Base-by-base conservation (phyloP, 208 protist species). In the Kentomonas sorsogonicus region DNA sequence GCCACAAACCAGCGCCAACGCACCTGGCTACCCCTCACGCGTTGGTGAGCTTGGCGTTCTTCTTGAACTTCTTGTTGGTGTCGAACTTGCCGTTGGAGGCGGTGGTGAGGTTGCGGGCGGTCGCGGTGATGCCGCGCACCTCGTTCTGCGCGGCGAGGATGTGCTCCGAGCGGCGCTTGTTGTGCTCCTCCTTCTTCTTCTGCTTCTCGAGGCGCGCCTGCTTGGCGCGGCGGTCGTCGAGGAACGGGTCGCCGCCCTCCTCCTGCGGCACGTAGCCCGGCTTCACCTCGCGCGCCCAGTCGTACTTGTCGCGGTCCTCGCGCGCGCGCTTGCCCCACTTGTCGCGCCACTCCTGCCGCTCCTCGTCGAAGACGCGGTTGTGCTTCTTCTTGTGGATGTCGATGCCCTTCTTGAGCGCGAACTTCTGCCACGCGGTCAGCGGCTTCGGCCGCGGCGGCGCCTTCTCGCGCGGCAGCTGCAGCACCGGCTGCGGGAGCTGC, bases 31-130 rank as follows among this genome's bases (percentile, higher is more conserved):
- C n/a, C n/a, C n/a, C n/a, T n/a, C n/a, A n/a, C n/a, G n/a, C n/a
- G n/a, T n/a, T n/a, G n/a, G n/a, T n/a, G n/a, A n/a, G n/a, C 67
- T 81, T 84, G 16, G 53, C 62, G 53, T 65, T 72, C 62, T 88
- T 88, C 60, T 80, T 83, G 52, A 88, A 79, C 34, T 53, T 57
- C 53, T 74, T 81, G 6, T 57, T 69, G 65, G 82, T 83, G 33
- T 96, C 87, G 53, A 94, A 96, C 70, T 96, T 96, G 22, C 87
- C 87, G 60, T 94, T 96, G n/a, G 88, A 95, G 11, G 87, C 91
- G 2, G 91, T 96, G 46, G 86, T 52, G 22, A 96, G 66, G 53
- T 85, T 72, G 53, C 69, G 72, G 25, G 85, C 60, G 9, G 79
- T 81, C 13, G 81, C 70, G 20, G 69, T 60, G 20, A 96, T 71